phyloP scores from a whole-genome alignment of 169 alveolate genomes.

The Plasmodium relictum region DNA sequence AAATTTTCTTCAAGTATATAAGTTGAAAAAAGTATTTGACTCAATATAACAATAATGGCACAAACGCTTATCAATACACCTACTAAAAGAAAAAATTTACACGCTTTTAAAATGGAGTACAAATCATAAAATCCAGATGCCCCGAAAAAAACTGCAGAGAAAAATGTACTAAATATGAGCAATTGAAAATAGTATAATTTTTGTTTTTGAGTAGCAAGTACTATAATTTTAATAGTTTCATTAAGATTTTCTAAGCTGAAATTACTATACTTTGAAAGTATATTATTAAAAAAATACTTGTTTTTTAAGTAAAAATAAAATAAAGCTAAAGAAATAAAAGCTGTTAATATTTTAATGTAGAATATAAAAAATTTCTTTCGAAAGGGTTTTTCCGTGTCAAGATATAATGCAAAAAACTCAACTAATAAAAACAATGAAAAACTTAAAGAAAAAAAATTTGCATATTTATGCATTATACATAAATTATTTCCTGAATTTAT shows the following conservation, averaged over 20 bases:
- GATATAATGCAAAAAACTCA: conserved; percentile 33
- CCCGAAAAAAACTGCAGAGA: conserved; percentile 24
- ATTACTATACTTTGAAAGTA: conserved; percentile 30
- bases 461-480: conserved; percentile 54
- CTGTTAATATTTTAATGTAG: conserved; percentile 22
- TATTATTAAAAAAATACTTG: conserved; percentile 18
- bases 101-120: conserved; percentile 51
- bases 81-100: conserved; percentile 47
- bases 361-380: conserved; percentile 36
- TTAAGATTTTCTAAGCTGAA: conserved; percentile 18
- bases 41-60: conserved; percentile 28
- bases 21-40: conserved; percentile 52
- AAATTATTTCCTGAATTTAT: conserved; percentile 42
- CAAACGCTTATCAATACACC: conserved; percentile 24
- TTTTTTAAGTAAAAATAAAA: conserved; percentile 62
- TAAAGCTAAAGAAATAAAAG: conserved; percentile 33
- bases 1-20: conserved; percentile 54
- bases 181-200: conserved; percentile 35
- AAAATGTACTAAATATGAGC: conserved; percentile 29
- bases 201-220: conserved; percentile 56
- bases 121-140: conserved; percentile 37
- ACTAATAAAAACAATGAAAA: conserved; percentile 38
- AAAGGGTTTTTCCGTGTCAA: conserved; percentile 30
- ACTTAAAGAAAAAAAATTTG: conserved; percentile 24
- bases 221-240: conserved; percentile 48